A percentile compares a stretch with the other conserved stretches of the same genome.
phyloP scores from a whole-genome alignment of 129 eudicot genomes.

The Flaveria ramosissima region DNA sequence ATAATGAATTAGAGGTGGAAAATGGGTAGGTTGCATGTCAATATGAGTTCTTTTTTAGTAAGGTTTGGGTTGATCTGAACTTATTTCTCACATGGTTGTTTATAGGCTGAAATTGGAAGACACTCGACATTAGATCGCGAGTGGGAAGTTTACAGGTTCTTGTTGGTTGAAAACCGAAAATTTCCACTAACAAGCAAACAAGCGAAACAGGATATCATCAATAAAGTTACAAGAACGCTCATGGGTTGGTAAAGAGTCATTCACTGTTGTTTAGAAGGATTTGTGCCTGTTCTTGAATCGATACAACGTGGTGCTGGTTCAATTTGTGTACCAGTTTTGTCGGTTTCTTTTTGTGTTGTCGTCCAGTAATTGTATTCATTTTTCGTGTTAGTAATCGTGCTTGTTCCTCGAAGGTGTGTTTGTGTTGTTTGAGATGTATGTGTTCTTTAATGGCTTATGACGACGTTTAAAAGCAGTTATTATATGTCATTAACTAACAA shows the following conservation, averaged over 20 bases:
- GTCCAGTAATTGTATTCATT: not conserved
- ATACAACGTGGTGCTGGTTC: constrained; percentile 24
- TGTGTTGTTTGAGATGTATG: not conserved
- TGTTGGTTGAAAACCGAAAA: constrained; percentile 59
- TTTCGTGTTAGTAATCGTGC: not conserved
- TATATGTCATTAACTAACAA: not conserved
- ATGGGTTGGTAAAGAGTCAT: constrained; percentile 57
- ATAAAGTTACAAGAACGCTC: constrained; percentile 67
- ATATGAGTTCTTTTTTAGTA: not conserved
- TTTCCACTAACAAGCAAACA: constrained; percentile 50
- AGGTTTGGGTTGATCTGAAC: not conserved
- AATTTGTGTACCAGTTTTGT: not conserved
- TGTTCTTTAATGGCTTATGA: not conserved
- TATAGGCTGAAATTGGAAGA: constrained; percentile 86
- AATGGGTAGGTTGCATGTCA: not conserved
- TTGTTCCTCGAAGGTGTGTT: not conserved
- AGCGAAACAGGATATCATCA: constrained; percentile 58
- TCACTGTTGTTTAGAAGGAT: constrained; percentile 12
- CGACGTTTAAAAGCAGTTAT: not conserved
- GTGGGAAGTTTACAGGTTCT: constrained; percentile 94
- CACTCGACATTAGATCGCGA: constrained; percentile 71
- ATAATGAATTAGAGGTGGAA: not conserved
- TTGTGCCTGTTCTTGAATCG: constrained; percentile 16
- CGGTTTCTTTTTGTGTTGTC: not conserved
- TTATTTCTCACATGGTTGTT: constrained; percentile 19